Evolutionary conservation across 805 yeast genomes (phyloP).

Genomic region (Wickerhamomyces sydowiorum): DNA sequence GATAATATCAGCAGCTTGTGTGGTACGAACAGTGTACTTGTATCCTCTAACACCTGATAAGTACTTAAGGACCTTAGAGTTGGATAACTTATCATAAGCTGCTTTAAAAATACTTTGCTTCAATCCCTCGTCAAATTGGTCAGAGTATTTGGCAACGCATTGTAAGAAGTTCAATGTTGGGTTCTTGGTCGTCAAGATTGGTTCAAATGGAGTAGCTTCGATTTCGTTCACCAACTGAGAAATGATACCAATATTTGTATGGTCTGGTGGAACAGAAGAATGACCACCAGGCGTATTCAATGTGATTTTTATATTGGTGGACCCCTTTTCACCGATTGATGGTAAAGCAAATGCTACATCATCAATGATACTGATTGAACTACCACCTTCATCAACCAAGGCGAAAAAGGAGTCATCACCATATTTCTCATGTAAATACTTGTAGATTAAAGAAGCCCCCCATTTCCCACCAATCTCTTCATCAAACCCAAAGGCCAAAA

Average conservation of each 20-base stretch:
- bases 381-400: slow-evolving; percentile 57
- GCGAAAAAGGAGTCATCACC: slow-evolving; percentile 57
- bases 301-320: slow-evolving; percentile 21
- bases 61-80: slow-evolving; percentile 28
- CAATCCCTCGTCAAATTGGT: slow-evolving; percentile 19
- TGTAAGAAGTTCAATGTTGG: slow-evolving; percentile 51
- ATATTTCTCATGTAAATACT: slow-evolving; percentile 41
- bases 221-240: slow-evolving; percentile 48
- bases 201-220: slow-evolving; percentile 48
- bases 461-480: slow-evolving; percentile 63
- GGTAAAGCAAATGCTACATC: slow-evolving; percentile 37
- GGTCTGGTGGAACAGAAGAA: slow-evolving; percentile 65
- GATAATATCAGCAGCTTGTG: slow-evolving; percentile 26
- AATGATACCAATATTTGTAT: slow-evolving; percentile 66
- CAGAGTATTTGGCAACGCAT: slow-evolving; percentile 51
- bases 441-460: slow-evolving; percentile 53
- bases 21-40: slow-evolving; percentile 39
- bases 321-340: slow-evolving; percentile 45
- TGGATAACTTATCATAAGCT: slow-evolving; percentile 29
- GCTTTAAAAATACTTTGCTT: slow-evolving; percentile 30
- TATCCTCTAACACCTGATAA: slow-evolving; percentile 36
- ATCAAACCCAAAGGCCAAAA: slow-evolving; percentile 68
- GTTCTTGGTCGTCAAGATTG: slow-evolving; percentile 40
- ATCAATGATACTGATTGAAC: slow-evolving; percentile 27
- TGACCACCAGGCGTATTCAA: slow-evolving; percentile 53